Evolutionary conservation across 345 rosid genomes (phyloP), one percentile per base, ranked within the genome.

Genomic region (Euphorbia peplus): DNA sequence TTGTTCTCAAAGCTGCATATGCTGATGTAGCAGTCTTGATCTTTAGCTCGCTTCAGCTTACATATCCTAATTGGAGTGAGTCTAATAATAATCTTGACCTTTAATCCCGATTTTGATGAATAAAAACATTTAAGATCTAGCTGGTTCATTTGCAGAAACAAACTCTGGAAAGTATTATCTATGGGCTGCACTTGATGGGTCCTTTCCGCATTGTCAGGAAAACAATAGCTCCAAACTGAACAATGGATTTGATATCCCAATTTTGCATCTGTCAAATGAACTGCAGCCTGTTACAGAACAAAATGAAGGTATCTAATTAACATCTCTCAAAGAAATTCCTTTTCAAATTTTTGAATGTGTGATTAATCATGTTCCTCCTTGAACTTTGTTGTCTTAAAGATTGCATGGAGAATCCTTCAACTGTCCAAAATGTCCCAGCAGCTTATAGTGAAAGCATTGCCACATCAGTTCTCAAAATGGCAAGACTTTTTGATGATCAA

Each of bases 11-110:
- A 39, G 35, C 62, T 25, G 13, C 42, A 4, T 3, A 53, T 21
- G 35, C 5, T 16, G 24, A 53, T 22, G 22, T 26, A n/a, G 42
- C 41, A 1, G 32, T 67, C 50, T 39, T 67, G 50, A 18, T 67
- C 5, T 67, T 67, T 41, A 67, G 61, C 6, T 67, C 70, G 19
- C 70, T 30, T 21, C 70, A 53, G 14, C 32, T 53, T 35, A 59
- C 70, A 51, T 24, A n/a, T 35, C 28, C 21, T 32, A 37, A 52
- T 60, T 54, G 60, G 61, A 37, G 62, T 67, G 18, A 54, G 61
- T 26, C 37, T n/a, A 24, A 3, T 3, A 35, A 13, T 3, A 35
- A n/a, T 35, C 39, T 35, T 35, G 4, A 35, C 8, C 39, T 8
- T 35, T 3, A 35, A 35, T 35, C 4, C 39, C 39, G 8, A 35